phyloP scores from a whole-genome alignment of 495 filamentous ascomycete genomes.

The Platismatia glauca region DNA sequence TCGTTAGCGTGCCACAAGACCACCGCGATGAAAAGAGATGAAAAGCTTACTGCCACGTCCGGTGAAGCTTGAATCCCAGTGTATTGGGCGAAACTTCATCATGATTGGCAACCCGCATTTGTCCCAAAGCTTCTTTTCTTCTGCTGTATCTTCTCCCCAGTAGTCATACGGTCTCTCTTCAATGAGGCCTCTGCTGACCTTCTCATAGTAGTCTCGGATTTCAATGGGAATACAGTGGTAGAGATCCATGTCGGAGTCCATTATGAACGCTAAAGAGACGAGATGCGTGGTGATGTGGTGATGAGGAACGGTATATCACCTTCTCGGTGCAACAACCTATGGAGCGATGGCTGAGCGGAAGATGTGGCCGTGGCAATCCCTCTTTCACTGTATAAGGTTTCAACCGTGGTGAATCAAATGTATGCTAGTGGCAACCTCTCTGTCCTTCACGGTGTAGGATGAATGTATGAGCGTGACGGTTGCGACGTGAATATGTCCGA shows the following conservation, averaged over 20 bases:
- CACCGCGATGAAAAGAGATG: background rate
- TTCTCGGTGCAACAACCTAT: background rate
- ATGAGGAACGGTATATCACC: background rate
- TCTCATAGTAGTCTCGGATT: background rate
- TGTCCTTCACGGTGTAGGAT: background rate
- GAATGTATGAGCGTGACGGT: background rate
- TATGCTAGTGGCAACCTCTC: background rate
- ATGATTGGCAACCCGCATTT: background rate
- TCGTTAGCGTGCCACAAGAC: background rate
- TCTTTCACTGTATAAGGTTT: background rate
- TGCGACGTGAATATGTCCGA: background rate
- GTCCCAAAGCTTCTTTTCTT: background rate
- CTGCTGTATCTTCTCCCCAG: background rate
- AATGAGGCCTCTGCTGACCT: background rate
- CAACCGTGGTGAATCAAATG: background rate
- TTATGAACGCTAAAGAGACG: background rate
- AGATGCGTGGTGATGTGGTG: background rate
- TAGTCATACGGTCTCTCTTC: background rate
- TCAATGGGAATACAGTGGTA: background rate
- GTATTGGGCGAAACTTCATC: background rate
- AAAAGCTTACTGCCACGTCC: background rate
- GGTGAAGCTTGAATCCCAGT: background rate
- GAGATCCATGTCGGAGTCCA: background rate
- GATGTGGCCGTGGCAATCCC: background rate
- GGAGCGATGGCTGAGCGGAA: background rate